Evolutionary conservation across 192 early-diverging fungal genomes (phyloP).

Genomic region (Linnemannia schmuckeri): DNA sequence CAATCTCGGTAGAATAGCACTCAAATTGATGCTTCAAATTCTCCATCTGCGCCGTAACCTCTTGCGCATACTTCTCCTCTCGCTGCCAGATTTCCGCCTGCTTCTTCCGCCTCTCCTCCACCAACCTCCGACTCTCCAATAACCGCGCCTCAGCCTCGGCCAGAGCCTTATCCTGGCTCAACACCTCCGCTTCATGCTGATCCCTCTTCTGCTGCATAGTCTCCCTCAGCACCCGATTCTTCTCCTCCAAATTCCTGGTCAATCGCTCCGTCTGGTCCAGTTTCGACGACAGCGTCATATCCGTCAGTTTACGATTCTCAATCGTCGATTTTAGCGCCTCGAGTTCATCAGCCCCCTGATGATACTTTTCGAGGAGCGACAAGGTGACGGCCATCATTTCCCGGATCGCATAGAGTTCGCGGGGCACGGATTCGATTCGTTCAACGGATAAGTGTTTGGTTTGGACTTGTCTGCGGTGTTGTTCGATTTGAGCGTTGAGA

Average conservation of each 20-base stretch:
- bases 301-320: conserved; percentile 23
- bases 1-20: conserved; percentile 23
- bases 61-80: conserved; percentile 32
- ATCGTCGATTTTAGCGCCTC: conserved; percentile 28
- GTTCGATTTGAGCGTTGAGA: conserved; percentile 13
- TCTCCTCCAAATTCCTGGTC: conserved; percentile 16
- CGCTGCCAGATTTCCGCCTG: conserved; percentile 17
- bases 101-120: conserved; percentile 21
- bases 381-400: conserved; percentile 32
- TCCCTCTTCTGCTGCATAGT: conserved; percentile 15
- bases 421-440: conserved; percentile 24
- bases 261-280: conserved; percentile 26
- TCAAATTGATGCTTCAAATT: conserved; percentile 40
- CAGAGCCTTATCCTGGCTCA: background rate
- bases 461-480: conserved; percentile 25
- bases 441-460: conserved; percentile 8
- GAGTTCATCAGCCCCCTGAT: background rate
- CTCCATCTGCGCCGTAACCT: conserved; percentile 26
- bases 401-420: conserved; percentile 18
- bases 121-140: conserved; percentile 4
- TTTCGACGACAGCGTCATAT: conserved; percentile 10
- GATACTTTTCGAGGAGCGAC: conserved; percentile 13
- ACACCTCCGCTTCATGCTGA: conserved; percentile 14
- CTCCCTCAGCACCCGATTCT: conserved; percentile 5
- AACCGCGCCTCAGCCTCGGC: conserved; percentile 4